Conservation (phyloP, 768 basidiomycete genomes). For the Boletus edulis region DNA sequence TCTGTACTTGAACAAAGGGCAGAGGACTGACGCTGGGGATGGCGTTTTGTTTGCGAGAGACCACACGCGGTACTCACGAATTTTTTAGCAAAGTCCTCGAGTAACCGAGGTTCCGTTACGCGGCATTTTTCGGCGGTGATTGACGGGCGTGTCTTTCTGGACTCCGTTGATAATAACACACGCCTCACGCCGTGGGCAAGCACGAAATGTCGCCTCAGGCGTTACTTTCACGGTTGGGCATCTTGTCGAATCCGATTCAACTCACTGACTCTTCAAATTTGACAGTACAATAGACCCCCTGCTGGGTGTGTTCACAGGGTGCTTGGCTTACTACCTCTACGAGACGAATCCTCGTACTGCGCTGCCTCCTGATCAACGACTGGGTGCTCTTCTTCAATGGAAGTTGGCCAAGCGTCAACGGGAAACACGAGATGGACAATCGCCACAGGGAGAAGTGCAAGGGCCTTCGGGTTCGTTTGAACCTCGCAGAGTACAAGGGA, state of each 20-base stretch:
- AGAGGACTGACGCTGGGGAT: neutral
- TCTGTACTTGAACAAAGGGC: constrained; percentile 3
- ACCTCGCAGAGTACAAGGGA: neutral
- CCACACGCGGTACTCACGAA: constrained; percentile 12
- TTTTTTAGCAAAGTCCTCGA: constrained; percentile 23
- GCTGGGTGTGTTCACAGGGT: constrained; percentile 75
- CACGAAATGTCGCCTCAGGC: constrained; percentile 42
- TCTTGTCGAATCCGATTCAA: neutral
- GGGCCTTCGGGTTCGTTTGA: neutral
- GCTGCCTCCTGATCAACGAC: constrained; percentile 50
- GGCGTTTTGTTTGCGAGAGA: constrained; percentile 2
- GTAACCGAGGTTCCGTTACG: constrained; percentile 27
- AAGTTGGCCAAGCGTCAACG: constrained; percentile 51
- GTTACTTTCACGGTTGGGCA: constrained; percentile 32
- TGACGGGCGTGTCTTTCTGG: constrained; percentile 3
- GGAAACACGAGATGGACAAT: constrained; percentile 6
- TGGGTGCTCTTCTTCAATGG: constrained; percentile 59
- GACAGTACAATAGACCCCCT: constrained; percentile 65
- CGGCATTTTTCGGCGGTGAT: constrained; percentile 27
- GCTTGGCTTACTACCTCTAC: constrained; percentile 75
- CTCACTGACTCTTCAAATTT: constrained; percentile 3
- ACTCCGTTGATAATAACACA: neutral
- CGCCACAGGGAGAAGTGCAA: neutral
- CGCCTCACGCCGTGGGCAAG: neutral
- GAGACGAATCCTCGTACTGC: constrained; percentile 78